These are phyloP conservation scores for Setaria italica DNA, from an alignment of 202 grass and related monocot genomes.

Conservation along the genomic window DNA sequence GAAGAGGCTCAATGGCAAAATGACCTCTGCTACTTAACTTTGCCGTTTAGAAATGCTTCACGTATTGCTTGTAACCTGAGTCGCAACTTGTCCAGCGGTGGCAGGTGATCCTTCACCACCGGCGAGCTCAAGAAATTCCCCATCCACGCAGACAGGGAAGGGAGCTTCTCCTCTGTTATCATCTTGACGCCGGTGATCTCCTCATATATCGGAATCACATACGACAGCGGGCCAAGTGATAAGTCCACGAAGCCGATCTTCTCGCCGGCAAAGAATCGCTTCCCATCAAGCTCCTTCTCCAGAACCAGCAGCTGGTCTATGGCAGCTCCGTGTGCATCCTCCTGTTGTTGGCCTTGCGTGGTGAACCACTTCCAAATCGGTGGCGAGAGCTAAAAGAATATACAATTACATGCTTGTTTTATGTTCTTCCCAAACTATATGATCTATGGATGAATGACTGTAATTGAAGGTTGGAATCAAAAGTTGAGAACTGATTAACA, in stretches of 20 bases:
- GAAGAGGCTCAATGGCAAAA: too few relatives aligned
- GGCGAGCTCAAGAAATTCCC: conserved; percentile 49
- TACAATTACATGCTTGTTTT: neutral
- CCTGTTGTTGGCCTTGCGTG: conserved; percentile 38
- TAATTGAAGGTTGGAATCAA: too few relatives aligned
- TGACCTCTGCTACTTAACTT: too few relatives aligned
- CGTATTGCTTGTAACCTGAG: conserved; percentile 40
- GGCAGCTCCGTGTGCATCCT: conserved; percentile 34
- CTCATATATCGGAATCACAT: conserved; percentile 60
- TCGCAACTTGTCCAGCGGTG: conserved; percentile 49
- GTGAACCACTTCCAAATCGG: conserved; percentile 58
- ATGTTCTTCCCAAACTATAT: too few relatives aligned
- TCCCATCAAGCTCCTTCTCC: conserved; percentile 49
- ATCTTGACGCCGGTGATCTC: conserved; percentile 52
- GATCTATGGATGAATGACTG: too few relatives aligned
- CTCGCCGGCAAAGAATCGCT: conserved; percentile 45
- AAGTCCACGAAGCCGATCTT: conserved; percentile 49
- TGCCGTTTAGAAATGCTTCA: conserved; percentile 3
- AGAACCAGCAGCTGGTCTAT: conserved; percentile 46
- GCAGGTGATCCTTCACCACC: conserved; percentile 47
- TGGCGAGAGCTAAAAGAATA: conserved; percentile 36
- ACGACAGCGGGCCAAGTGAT: conserved; percentile 41
- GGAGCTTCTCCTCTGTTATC: conserved; percentile 38
- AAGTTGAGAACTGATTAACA: too few relatives aligned
- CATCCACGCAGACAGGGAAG: conserved; percentile 54